Percentiles rank a stretch among this genome's conserved stretches.
These are phyloP conservation scores for Pseudozyma hubeiensis DNA, from an alignment of 1,284 basidiomycete species.

Conservation along the genomic window DNA sequence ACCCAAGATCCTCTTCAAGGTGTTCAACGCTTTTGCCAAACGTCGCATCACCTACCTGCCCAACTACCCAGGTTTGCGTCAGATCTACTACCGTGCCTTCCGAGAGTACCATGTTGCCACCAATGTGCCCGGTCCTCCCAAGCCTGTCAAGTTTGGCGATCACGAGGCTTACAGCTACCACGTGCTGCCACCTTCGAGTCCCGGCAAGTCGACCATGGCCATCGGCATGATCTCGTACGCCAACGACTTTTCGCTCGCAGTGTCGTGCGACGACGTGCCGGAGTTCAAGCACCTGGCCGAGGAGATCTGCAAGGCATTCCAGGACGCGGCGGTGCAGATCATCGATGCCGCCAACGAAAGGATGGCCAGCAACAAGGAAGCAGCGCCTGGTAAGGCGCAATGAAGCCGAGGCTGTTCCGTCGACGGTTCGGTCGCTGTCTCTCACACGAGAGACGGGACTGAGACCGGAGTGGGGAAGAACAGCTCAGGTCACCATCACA, in stretches of 20 bases:
- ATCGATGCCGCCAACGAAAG: conserved; percentile 59
- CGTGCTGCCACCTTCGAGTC: conserved; percentile 64
- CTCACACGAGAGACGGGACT: background rate
- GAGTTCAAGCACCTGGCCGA: conserved; percentile 59
- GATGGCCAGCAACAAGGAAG: conserved; percentile 23
- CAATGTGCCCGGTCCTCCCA: conserved; percentile 66
- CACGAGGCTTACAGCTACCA: conserved; percentile 67
- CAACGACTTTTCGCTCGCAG: conserved; percentile 63
- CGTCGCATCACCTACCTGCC: conserved; percentile 59
- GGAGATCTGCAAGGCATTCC: conserved; percentile 64
- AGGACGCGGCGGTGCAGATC: conserved; percentile 57
- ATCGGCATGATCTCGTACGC: conserved; percentile 68
- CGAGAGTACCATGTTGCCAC: conserved; percentile 66
- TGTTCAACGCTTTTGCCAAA: conserved; percentile 50
- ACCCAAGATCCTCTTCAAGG: conserved; percentile 62
- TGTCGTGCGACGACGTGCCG: conserved; percentile 66
- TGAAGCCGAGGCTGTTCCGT: conserved; percentile 50
- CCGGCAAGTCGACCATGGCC: conserved; percentile 66
- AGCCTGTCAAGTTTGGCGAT: conserved; percentile 62
- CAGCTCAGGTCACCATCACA: conserved; percentile 22
- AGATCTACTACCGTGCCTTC: conserved; percentile 65
- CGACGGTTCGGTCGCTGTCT: conserved; percentile 16
- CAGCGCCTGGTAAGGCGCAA: conserved; percentile 11
- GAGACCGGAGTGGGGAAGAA: conserved; percentile 30
- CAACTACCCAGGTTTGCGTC: conserved; percentile 59